Percentiles rank a stretch among this genome's conserved stretches.
Conservation (phyloP, 129 eudicot genomes). For the Rutidosis leptorrhynchoides region DNA sequence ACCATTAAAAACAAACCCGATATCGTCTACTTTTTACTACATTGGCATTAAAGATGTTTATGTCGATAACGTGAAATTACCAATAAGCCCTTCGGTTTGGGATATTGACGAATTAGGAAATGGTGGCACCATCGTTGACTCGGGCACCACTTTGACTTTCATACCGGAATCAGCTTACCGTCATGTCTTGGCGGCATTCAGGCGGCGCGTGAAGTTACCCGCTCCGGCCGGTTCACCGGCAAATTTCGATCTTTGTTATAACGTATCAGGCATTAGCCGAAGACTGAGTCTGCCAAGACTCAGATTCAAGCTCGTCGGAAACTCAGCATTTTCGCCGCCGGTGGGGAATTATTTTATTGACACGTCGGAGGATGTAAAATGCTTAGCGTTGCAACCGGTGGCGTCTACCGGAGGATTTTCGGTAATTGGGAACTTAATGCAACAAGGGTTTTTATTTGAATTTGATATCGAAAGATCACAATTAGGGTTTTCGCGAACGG, state of each 20-base stretch:
- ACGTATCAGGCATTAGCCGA: constrained; percentile 38
- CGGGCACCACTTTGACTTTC: constrained; percentile 69
- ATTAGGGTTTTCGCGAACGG: constrained; percentile 58
- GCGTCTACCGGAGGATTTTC: constrained; percentile 41
- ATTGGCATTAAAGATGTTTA: constrained; percentile 45
- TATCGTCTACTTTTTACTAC: constrained; percentile 68
- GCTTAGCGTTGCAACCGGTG: constrained; percentile 61
- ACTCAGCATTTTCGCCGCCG: constrained; percentile 52
- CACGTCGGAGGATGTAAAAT: constrained; percentile 54
- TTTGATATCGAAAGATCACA: constrained; percentile 52
- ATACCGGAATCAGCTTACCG: constrained; percentile 53
- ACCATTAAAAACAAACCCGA: constrained; percentile 42
- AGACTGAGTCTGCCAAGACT: constrained; percentile 47
- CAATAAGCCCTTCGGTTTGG: constrained; percentile 57
- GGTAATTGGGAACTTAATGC: constrained; percentile 69
- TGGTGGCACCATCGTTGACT: constrained; percentile 75
- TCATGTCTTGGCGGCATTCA: constrained; percentile 36
- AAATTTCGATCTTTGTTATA: constrained; percentile 60
- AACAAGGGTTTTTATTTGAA: constrained; percentile 69
- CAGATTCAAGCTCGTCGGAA: constrained; percentile 63
- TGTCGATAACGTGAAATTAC: constrained; percentile 43
- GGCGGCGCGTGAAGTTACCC: constrained; percentile 57
- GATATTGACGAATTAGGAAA: constrained; percentile 52
- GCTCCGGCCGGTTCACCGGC: constrained; percentile 30
- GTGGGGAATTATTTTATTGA: constrained; percentile 59